phyloP scores from a whole-genome alignment of 2,329 filamentous ascomycete species.

The Kalmusia sp. region DNA sequence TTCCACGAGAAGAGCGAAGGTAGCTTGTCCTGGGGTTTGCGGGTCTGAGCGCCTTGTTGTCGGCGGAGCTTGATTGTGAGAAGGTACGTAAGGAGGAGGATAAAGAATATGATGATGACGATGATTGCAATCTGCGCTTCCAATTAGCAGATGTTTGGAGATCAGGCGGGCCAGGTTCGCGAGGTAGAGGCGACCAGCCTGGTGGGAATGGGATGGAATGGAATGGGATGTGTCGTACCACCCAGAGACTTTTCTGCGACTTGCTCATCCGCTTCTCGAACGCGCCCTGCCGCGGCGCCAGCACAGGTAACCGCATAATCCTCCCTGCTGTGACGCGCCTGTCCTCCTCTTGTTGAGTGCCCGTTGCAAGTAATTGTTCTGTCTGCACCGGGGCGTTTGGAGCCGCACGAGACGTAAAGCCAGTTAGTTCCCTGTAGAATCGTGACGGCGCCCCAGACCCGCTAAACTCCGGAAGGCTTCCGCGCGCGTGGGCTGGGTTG shows the following conservation, averaged over 20 bases:
- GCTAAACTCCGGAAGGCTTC: slow-evolving; percentile 1
- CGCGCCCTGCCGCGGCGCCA: slow-evolving; percentile 25
- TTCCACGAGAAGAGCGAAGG: slow-evolving; percentile 42
- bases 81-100: slow-evolving; percentile 42
- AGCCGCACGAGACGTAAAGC: slow-evolving; percentile 28
- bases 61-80: slow-evolving; percentile 33
- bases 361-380: no score
- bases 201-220: slow-evolving; percentile 1
- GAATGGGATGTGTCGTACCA: slow-evolving; percentile 30
- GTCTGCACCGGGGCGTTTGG: no score
- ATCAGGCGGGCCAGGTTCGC: neutral
- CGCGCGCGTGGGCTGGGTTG: neutral
- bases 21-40: slow-evolving; percentile 29
- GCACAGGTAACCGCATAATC: slow-evolving; percentile 38
- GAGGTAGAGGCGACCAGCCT: neutral
- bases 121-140: slow-evolving; percentile 36
- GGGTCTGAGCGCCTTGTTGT: slow-evolving; percentile 12
- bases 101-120: slow-evolving; percentile 35
- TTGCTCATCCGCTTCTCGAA: slow-evolving; percentile 31
- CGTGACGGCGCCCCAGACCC: slow-evolving; percentile 22
- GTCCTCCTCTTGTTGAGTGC: neutral
- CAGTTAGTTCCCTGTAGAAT: no score
- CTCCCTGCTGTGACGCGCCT: slow-evolving; percentile 8
- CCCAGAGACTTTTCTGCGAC: slow-evolving; percentile 30
- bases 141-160: neutral